Evolutionary conservation across 805 yeast genomes (phyloP), one percentile per base, ranked within the genome.

Genomic region (Ogataea paradorogensis): DNA sequence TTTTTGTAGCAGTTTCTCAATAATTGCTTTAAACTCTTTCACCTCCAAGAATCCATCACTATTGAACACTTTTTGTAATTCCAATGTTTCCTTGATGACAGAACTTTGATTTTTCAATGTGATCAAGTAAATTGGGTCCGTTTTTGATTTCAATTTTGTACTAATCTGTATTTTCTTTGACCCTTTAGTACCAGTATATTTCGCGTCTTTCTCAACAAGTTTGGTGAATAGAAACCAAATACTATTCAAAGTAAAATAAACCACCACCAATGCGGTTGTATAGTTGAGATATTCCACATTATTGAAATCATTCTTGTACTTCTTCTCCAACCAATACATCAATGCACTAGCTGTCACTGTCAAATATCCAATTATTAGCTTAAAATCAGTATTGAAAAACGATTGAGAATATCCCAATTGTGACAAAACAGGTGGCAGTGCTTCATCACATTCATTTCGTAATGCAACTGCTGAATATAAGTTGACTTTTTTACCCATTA

Each of bases 361-460:
- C 24, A 61, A 26, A 42, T 70, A 67, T 0, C 82, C 82, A 25
- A 78, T 57, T 2, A 66, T 76, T 20, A 78, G 55, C 52, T 73
- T 74, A 29, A 64, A 52, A 50, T 78, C 82, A 24, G 55, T 51
- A 13, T 74, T 45, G 10, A 46, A 47, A 48, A 76, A 77, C 20
- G 74, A 66, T 51, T 78, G 77, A 9, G 58, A 57, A 47, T 65
- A 78, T 3, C 77, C 79, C 9, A 76, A 53, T 27, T 61, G 61
- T 23, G 63, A 63, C 38, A 78, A 53, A 1, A 66, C 63, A 3
- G 46, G 53, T 5, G 73, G 57, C 24, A 78, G 59, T 25, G 66
- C 65, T 10, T 76, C 82, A 52, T 78, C 82, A 11, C 70, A 60
- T 27, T 73, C 71, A 14, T 63, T 65, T 45, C 74, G 70, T 49